These are phyloP conservation scores for Boletus rufocinnamomeus DNA, from an alignment of 768 basidiomycete genomes.

Conservation along the genomic window DNA sequence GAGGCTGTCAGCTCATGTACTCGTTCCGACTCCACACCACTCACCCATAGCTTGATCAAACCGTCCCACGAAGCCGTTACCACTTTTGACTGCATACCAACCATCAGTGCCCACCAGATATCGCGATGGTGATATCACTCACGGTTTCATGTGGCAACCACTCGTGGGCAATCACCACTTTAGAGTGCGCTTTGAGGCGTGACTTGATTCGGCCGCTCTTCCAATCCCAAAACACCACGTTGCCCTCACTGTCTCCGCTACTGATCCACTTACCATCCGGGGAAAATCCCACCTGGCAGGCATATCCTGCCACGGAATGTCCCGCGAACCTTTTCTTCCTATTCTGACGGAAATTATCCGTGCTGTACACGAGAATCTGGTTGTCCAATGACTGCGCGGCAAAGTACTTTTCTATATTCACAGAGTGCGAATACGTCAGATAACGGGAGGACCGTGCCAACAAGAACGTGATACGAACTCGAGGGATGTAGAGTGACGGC, in stretches of 20 bases:
- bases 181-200: conserved; percentile 82
- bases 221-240: conserved; percentile 99
- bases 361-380: conserved; percentile 96
- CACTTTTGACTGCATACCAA: conserved; percentile 77
- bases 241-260: conserved; percentile 93
- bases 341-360: conserved; percentile 98
- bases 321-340: conserved; percentile 98
- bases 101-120: conserved; percentile 12
- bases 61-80: conserved; percentile 99
- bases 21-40: conserved; percentile 29
- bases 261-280: conserved; percentile 99
- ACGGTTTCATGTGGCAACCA: conserved; percentile 99
- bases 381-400: conserved; percentile 98
- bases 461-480: conserved; percentile 55
- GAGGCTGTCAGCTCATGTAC: conserved; percentile 5
- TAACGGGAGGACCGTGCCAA: not conserved
- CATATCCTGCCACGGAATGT: conserved; percentile 95
- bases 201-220: conserved; percentile 97
- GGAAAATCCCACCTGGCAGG: conserved; percentile 95
- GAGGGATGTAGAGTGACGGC: conserved; percentile 95
- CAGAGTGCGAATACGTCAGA: conserved; percentile 20
- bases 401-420: conserved; percentile 81
- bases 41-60: conserved; percentile 94
- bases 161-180: conserved; percentile 97
- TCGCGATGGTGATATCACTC: conserved; percentile 37